Percentiles rank a stretch among this genome's conserved stretches.
Conservation (phyloP, 176 grass and related monocot species). For the Juncus inflexus region DNA sequence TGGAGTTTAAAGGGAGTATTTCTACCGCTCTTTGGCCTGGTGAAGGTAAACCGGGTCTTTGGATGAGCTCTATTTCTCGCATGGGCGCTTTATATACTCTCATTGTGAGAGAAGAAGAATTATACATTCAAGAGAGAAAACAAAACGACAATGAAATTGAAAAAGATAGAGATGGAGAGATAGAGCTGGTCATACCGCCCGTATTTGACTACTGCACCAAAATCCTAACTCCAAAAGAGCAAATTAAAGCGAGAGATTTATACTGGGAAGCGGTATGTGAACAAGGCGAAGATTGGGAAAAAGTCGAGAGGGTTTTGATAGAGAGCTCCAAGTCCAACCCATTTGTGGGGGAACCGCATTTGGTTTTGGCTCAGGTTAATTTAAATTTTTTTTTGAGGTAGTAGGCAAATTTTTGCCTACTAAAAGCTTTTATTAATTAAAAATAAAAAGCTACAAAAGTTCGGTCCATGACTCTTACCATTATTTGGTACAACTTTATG, state of each 20-base stretch:
- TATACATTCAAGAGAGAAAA: slow-evolving; percentile 27
- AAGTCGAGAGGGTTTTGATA: slow-evolving; percentile 32
- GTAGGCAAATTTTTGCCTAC: no score
- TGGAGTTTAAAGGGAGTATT: slow-evolving; percentile 42
- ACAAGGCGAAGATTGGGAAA: slow-evolving; percentile 10
- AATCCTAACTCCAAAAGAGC: slow-evolving; percentile 37
- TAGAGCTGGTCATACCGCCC: slow-evolving; percentile 48
- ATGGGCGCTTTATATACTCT: slow-evolving; percentile 60
- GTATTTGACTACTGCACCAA: slow-evolving; percentile 57
- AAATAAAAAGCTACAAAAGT: no score
- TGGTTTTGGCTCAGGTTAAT: slow-evolving; percentile 41
- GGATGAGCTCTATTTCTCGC: slow-evolving; percentile 52
- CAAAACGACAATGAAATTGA: background rate
- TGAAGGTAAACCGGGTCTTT: slow-evolving; percentile 62
- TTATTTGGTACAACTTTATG: no score
- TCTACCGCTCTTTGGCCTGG: slow-evolving; percentile 59
- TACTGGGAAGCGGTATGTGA: slow-evolving; percentile 64
- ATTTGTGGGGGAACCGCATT: slow-evolving; percentile 52
- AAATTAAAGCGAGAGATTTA: slow-evolving; percentile 45
- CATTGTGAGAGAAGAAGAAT: slow-evolving; percentile 57
- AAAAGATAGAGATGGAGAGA: slow-evolving; percentile 43
- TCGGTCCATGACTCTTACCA: no score
- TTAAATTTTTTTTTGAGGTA: slow-evolving; percentile 21
- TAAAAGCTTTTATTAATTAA: no score
- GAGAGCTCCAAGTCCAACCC: slow-evolving; percentile 46